phyloP scores from a whole-genome alignment of 306 rosid species.

The Prunus salicina region DNA sequence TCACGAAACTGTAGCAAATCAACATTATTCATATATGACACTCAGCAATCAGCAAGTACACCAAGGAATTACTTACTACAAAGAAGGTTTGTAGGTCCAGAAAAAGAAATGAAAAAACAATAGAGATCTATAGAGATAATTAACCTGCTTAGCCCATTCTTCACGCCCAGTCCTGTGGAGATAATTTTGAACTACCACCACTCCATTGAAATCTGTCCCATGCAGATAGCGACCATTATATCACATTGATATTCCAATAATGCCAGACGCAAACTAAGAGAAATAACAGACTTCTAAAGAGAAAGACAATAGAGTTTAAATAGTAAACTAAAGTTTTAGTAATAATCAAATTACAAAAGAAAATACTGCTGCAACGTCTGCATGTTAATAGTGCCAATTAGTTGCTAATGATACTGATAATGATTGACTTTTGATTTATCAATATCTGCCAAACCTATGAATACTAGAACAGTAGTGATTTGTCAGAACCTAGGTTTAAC shows the following conservation, averaged over 20 bases:
- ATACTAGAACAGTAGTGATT: not conserved
- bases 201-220: slow-evolving; percentile 93
- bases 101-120: not conserved
- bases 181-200: slow-evolving; percentile 79
- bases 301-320: not conserved
- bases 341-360: not conserved
- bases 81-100: not conserved
- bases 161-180: slow-evolving; percentile 73
- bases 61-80: not conserved
- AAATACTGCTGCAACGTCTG: not conserved
- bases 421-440: not conserved
- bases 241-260: not conserved
- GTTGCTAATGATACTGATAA: not conserved
- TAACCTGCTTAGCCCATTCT: slow-evolving; percentile 89
- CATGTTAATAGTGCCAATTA: not conserved
- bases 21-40: not conserved
- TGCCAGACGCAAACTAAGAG: not conserved
- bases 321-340: not conserved
- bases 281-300: not conserved
- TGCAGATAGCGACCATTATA: slow-evolving; percentile 17
- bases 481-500: not conserved
- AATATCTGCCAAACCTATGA: not conserved
- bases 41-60: not conserved
- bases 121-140: not conserved
- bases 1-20: slow-evolving; percentile 52